These are phyloP conservation scores for Kodamaea derodonti DNA, from an alignment of 1,139 yeast genomes.

Conservation along the genomic window DNA sequence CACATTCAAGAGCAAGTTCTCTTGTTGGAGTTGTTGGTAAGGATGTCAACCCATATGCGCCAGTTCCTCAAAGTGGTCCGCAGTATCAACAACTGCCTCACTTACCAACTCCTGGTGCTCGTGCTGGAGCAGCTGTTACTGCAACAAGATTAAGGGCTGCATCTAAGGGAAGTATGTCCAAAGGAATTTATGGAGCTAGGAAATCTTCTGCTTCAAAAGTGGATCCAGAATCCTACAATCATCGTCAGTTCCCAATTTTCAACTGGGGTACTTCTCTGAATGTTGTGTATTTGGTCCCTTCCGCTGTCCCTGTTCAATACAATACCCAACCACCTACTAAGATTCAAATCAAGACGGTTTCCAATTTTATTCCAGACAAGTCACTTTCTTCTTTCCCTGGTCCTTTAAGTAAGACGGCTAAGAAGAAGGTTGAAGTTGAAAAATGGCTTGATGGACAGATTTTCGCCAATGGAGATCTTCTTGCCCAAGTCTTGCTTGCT, in stretches of 20 bases:
- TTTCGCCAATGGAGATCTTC: slow-evolving; percentile 24
- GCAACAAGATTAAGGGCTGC: slow-evolving; percentile 14
- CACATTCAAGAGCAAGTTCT: slow-evolving; percentile 43
- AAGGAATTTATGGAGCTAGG: slow-evolving; percentile 16
- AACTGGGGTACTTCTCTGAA: slow-evolving; percentile 55
- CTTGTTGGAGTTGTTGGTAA: slow-evolving; percentile 37
- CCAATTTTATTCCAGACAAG: slow-evolving; percentile 18
- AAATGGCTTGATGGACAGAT: slow-evolving; percentile 49
- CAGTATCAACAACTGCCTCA: slow-evolving; percentile 4
- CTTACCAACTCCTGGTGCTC: slow-evolving; percentile 6
- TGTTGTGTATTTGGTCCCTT: slow-evolving; percentile 30
- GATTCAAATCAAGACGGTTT: slow-evolving; percentile 17
- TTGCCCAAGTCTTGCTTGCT: slow-evolving; percentile 27
- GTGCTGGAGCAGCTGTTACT: slow-evolving; percentile 10
- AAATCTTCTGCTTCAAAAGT: slow-evolving; percentile 21
- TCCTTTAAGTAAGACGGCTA: slow-evolving; percentile 53
- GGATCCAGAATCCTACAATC: slow-evolving; percentile 34
- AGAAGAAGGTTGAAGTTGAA: slow-evolving; percentile 60
- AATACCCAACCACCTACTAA: slow-evolving; percentile 9
- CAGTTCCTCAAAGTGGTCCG: slow-evolving; percentile 15
- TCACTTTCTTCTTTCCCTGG: slow-evolving; percentile 49
- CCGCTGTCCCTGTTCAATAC: slow-evolving; percentile 11
- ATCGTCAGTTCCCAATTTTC: slow-evolving; percentile 76
- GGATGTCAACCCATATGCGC: slow-evolving; percentile 45
- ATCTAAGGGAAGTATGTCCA: too few species aligned